Percentiles rank a stretch among this genome's conserved stretches.
Evolutionary conservation across 2,329 filamentous ascomycete species (phyloP).

Genomic region (Aaosphaeria pasadenensis): DNA sequence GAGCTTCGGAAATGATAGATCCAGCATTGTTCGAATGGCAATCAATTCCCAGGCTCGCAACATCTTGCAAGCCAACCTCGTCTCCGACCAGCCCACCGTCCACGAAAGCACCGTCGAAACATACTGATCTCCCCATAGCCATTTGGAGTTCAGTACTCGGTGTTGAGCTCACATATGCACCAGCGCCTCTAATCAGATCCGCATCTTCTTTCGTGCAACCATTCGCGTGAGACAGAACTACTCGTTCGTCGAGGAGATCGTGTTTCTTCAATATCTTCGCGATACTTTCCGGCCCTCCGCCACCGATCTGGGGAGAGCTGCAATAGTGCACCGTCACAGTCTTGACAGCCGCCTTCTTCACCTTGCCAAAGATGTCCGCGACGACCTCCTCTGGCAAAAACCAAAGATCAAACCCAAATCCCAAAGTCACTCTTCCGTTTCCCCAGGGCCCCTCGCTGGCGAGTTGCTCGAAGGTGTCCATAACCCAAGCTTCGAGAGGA

Average conservation of each 20-base stretch:
- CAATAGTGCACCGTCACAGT: slow-evolving; percentile 43
- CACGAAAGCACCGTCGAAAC: slow-evolving; percentile 26
- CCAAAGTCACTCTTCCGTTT: slow-evolving; percentile 38
- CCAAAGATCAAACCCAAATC: slow-evolving; percentile 45
- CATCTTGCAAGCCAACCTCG: slow-evolving; percentile 22
- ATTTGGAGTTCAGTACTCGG: slow-evolving; percentile 54
- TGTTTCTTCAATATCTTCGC: slow-evolving; percentile 28
- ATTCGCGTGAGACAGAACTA: slow-evolving; percentile 44
- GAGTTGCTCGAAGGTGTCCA: slow-evolving; percentile 37
- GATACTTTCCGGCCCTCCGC: slow-evolving; percentile 4
- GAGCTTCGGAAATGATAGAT: slow-evolving; percentile 46
- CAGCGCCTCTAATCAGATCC: slow-evolving; percentile 29
- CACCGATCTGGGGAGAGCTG: slow-evolving; percentile 2
- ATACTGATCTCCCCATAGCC: slow-evolving; percentile 39
- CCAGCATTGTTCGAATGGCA: slow-evolving; percentile 53
- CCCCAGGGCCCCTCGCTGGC: slow-evolving; percentile 21
- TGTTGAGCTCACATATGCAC: slow-evolving; percentile 43
- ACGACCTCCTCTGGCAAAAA: slow-evolving; percentile 39
- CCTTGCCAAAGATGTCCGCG: slow-evolving; percentile 36
- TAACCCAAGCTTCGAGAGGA: slow-evolving; percentile 46
- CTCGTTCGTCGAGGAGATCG: slow-evolving; percentile 41
- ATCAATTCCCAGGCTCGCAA: slow-evolving; percentile 54
- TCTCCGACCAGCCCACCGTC: slow-evolving; percentile 10
- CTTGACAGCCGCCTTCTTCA: slow-evolving; percentile 36
- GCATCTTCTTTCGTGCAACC: slow-evolving; percentile 33